Evolutionary conservation across 768 basidiomycete species (phyloP).

Genomic region (Mycena venus): DNA sequence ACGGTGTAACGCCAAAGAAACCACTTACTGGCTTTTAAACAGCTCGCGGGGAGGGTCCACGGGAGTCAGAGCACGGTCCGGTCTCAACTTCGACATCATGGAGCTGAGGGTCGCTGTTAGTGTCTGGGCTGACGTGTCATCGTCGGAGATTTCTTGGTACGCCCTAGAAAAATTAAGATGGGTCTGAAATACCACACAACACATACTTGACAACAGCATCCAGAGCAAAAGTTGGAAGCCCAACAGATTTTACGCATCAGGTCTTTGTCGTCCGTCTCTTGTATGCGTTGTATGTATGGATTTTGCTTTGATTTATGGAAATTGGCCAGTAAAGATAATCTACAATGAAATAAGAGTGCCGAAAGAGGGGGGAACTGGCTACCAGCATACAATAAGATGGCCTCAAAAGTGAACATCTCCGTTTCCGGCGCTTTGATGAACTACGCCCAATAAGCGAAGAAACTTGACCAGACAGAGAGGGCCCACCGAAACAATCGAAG

Average conservation of each 20-base stretch:
- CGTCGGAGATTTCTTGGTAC: conserved; percentile 69
- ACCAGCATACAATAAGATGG: conserved; percentile 55
- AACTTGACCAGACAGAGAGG: background rate
- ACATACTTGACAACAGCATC: conserved; percentile 64
- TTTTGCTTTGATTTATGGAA: conserved; percentile 82
- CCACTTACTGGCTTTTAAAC: conserved; percentile 69
- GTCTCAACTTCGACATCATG: conserved; percentile 65
- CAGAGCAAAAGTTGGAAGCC: conserved; percentile 68
- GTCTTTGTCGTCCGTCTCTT: conserved; percentile 59
- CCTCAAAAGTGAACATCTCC: conserved; percentile 70
- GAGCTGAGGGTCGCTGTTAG: conserved; percentile 65
- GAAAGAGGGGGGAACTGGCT: background rate
- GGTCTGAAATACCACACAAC: background rate
- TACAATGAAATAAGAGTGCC: background rate
- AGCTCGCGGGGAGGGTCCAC: conserved; percentile 63
- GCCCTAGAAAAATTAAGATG: conserved; percentile 50
- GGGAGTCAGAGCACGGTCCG: conserved; percentile 65
- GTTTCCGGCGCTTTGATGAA: conserved; percentile 69
- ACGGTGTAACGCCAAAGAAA: conserved; percentile 4
- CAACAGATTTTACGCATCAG: conserved; percentile 71
- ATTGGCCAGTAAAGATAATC: conserved; percentile 72
- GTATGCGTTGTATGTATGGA: conserved; percentile 70
- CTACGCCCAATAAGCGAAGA: conserved; percentile 37
- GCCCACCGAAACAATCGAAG: conserved; percentile 64
- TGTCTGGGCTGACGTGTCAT: conserved; percentile 58